These are phyloP conservation scores for Ganoderma meredithae DNA, from an alignment of 1,284 basidiomycete genomes.

Conservation along the genomic window DNA sequence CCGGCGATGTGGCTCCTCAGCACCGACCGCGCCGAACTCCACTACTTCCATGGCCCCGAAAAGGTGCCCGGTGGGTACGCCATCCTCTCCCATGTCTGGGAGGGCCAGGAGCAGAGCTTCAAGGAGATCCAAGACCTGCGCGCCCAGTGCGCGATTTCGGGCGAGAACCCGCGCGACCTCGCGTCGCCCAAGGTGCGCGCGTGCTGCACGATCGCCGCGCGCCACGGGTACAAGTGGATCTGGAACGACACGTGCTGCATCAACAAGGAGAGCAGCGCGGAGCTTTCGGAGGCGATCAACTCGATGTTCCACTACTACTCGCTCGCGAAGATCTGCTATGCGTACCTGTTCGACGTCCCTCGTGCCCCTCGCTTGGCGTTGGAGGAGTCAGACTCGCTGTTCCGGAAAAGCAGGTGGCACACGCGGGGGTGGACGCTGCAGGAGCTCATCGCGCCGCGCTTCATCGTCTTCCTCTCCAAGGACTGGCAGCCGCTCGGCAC, in stretches of 20 bases:
- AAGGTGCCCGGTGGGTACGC: constrained; percentile 7
- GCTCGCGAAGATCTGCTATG: constrained; percentile 18
- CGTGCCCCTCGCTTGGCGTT: not conserved
- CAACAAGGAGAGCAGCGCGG: constrained; percentile 21
- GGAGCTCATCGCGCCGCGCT: constrained; percentile 1
- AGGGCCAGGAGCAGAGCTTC: not conserved
- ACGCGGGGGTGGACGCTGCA: constrained; percentile 18
- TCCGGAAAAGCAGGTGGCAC: constrained; percentile 15
- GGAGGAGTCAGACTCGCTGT: not conserved
- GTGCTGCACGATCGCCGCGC: not conserved
- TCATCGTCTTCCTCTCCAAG: constrained; percentile 1
- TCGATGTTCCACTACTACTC: constrained; percentile 22
- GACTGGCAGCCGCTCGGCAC: constrained; percentile 5
- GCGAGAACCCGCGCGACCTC: constrained; percentile 6
- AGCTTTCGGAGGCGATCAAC: constrained; percentile 24
- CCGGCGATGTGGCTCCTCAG: constrained; percentile 8
- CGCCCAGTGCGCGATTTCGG: not conserved
- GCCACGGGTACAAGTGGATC: constrained; percentile 13
- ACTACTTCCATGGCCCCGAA: not conserved
- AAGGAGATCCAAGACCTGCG: not conserved
- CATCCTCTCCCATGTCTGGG: constrained; percentile 13
- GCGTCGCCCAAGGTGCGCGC: constrained; percentile 1
- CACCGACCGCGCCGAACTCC: not conserved
- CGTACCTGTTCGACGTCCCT: constrained; percentile 19
- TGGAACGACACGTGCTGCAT: constrained; percentile 25